Conservation (phyloP, 2,329 filamentous ascomycete species). For the Coniosporium tulheliwenetii region DNA sequence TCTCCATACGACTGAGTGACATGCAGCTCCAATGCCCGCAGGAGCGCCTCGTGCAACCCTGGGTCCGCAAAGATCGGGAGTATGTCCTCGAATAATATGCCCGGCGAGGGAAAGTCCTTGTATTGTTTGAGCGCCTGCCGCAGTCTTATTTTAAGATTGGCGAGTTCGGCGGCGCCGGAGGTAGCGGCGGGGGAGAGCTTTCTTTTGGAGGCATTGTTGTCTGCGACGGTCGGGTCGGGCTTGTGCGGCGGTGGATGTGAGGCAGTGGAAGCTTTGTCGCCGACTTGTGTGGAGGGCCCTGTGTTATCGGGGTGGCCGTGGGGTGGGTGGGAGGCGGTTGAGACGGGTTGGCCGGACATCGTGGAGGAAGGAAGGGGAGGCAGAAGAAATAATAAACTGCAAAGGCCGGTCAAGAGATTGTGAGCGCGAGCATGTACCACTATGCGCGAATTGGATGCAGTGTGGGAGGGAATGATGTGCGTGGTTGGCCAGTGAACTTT, state of each 20-base stretch:
- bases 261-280: conserved; percentile 14
- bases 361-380: conserved; percentile 2
- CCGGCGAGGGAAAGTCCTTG: conserved; percentile 79
- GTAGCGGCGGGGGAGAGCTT: conserved; percentile 31
- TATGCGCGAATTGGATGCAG: background rate
- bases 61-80: conserved; percentile 84
- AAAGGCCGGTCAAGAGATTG: background rate
- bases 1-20: conserved; percentile 47
- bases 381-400: background rate
- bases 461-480: background rate
- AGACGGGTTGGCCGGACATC: conserved; percentile 13
- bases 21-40: conserved; percentile 76
- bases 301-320: conserved; percentile 14
- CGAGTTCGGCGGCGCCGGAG: conserved; percentile 37
- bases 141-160: conserved; percentile 52
- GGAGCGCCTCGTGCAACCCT: conserved; percentile 55
- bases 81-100: conserved; percentile 96
- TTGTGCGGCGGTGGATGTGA: conserved; percentile 14
- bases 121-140: conserved; percentile 65
- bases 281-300: conserved; percentile 9
- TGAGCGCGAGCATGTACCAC: too few species aligned
- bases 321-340: conserved; percentile 8
- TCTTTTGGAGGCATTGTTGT: conserved; percentile 28
- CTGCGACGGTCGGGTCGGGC: conserved; percentile 14
- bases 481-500: background rate